Base-by-base conservation (phyloP, 495 filamentous ascomycete species). In the Massariosphaeria phaeospora region DNA sequence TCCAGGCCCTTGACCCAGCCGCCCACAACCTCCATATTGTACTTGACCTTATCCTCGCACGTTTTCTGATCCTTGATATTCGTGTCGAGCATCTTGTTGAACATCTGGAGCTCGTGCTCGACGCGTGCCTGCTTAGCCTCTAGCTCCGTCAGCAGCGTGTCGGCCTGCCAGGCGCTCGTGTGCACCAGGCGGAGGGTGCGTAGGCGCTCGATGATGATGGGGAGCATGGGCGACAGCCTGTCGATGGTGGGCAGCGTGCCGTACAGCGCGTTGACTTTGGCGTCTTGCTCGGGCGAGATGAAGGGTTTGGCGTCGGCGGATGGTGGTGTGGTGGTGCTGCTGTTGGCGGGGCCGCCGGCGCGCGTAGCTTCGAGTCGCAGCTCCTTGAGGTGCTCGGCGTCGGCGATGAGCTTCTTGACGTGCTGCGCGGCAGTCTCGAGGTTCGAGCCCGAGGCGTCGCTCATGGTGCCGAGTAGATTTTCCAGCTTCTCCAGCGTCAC, bases 241-340 rank as follows among this genome's bases (percentile, higher is more conserved):
- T 96, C 89, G 57, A 99, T 94, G 10, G 88, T 91, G 5, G 88
- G 83, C 4, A 99, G 77, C 13, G 88, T 88, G 1, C 84, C 84
- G 68, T 96, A 97, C 2, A 99, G 79, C 2, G 91, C 90, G 62
- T 95, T 91, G 66, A 97, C 85, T 68, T 95, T 95, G 34, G 88
- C 78, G 15, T 79, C 77, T 59, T 88, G 81, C 44, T 64, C 77
- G 12, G 42, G 25, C 12, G 47, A 23, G 20, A 29, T 25, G n/a
- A 42, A 46, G 15, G 52, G 23, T 27, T 29, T 53, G 13, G 36
- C 12, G 11, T 42, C 41, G 31, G 12, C 10, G 38, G 25, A 23
- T 17, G 8, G 15, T 9, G 17, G 6, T 3, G 8, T 21, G 8
- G 8, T 20, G 3, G 17, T 21, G 18, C 24, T 40, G 15, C 17